These are phyloP conservation scores for Phyllosticta citribraziliensis DNA, from an alignment of 2,329 filamentous ascomycete species.

Conservation along the genomic window DNA sequence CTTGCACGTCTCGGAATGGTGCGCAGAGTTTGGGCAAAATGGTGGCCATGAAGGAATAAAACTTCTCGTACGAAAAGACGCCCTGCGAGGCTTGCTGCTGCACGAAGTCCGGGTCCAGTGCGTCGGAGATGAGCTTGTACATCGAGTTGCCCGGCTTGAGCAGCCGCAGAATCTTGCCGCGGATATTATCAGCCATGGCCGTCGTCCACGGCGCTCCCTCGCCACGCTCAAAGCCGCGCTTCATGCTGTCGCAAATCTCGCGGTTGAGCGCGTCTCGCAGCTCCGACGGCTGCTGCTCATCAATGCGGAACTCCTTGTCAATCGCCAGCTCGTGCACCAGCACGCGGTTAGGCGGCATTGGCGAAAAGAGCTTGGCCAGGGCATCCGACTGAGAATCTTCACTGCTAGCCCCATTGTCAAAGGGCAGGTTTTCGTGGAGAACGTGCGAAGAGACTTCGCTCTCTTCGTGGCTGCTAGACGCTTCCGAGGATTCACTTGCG, in stretches of 20 bases:
- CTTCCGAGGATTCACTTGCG: slow-evolving; percentile 37
- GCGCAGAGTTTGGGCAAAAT: slow-evolving; percentile 73
- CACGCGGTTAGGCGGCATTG: slow-evolving; percentile 62
- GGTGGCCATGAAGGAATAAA: slow-evolving; percentile 66
- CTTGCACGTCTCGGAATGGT: slow-evolving; percentile 67
- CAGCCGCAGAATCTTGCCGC: slow-evolving; percentile 61
- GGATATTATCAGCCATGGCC: slow-evolving; percentile 60
- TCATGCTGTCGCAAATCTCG: slow-evolving; percentile 52
- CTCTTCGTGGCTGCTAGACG: background rate
- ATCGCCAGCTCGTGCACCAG: slow-evolving; percentile 73
- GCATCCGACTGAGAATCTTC: slow-evolving; percentile 31
- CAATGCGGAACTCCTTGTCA: slow-evolving; percentile 67
- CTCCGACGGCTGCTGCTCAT: slow-evolving; percentile 45
- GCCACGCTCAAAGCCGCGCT: slow-evolving; percentile 51
- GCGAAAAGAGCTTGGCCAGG: slow-evolving; percentile 45
- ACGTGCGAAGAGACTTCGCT: slow-evolving; percentile 25
- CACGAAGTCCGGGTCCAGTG: slow-evolving; percentile 63
- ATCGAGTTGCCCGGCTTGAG: slow-evolving; percentile 62
- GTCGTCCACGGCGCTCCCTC: slow-evolving; percentile 59
- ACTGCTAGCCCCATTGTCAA: background rate
- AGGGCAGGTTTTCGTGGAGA: background rate
- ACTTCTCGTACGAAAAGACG: slow-evolving; percentile 70
- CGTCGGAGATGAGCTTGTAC: slow-evolving; percentile 64
- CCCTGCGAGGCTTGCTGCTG: slow-evolving; percentile 59
- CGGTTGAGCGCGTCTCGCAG: slow-evolving; percentile 50